Base-by-base conservation (phyloP, 345 rosid species). In the Pistacia integerrima region DNA sequence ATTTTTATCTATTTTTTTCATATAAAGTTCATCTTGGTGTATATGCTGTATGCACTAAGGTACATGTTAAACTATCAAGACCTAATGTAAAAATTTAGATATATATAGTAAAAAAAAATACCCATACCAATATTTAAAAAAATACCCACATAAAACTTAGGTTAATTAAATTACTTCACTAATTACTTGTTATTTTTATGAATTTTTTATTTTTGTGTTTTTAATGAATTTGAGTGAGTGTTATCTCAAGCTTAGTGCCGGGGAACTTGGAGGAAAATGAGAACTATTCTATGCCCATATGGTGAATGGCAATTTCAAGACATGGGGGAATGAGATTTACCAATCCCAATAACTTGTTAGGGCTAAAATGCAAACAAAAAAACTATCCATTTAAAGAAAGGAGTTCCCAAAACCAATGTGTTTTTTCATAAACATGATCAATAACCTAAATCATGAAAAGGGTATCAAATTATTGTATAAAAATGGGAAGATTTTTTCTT, bases 221-320 rank as follows among this genome's bases (percentile, higher is more conserved):
- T 7, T 7, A 41, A 7, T 41, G 46, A 54, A 54, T 13, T 52
- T 52, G 0, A 54, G n/a, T 13, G 12, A 13, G 16, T 2, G 55
- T n/a, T 13, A 25, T 58, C 70, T 70, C 57, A 70, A 77, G 57
- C 48, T 38, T 55, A 30, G 67, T 77, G 79, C 64, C 67, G 8
- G 41, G 72, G 72, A 72, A 30, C 54, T 72, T 30, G 76, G 72
- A 66, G 66, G 41, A 41, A 55, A 68, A 41, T 46, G 71, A 68
- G 70, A 36, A 78, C 28, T 68, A 25, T 25, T 4, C 59, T 6
- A 41, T 12, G 48, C 61, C 10, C 49, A 44, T 55, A 13, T 65
- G 70, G n/a, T 54, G 46, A 65, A 38, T 30, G 58, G 52, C 28
- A 62, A 13, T 11, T 38, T 41, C 59, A 28, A 78, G 38, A 28